A percentile compares a stretch with the other conserved stretches of the same genome.
phyloP scores from a whole-genome alignment of 2,329 filamentous ascomycete species.

The Trichophaea hybrida region DNA sequence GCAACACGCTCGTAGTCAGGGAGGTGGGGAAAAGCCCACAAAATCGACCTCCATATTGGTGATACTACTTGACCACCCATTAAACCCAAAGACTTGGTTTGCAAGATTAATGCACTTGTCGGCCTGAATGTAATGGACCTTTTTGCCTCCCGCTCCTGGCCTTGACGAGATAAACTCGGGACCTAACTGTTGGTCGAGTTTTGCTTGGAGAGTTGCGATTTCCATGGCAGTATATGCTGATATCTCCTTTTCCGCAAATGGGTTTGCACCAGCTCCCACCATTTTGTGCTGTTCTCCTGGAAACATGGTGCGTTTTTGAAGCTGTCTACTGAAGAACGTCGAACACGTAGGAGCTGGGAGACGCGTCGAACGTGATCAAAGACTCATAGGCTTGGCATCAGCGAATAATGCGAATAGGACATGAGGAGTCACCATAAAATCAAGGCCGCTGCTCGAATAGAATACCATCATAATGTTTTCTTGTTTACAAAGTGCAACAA shows the following conservation, averaged over 20 bases:
- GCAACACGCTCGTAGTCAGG: not conserved
- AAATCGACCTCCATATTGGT: constrained; percentile 92
- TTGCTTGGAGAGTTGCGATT: constrained; percentile 72
- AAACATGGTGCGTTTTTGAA: constrained; percentile 7
- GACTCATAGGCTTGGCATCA: too few relatives aligned
- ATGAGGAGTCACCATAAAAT: too few relatives aligned
- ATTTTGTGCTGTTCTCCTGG: constrained; percentile 28
- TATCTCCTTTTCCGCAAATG: constrained; percentile 63
- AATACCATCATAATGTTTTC: too few relatives aligned
- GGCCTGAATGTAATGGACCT: constrained; percentile 85
- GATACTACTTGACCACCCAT: constrained; percentile 94
- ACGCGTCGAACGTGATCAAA: too few relatives aligned
- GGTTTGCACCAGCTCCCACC: constrained; percentile 44
- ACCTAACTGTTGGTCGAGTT: constrained; percentile 82
- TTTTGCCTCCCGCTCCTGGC: constrained; percentile 65
- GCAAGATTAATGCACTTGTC: constrained; percentile 93
- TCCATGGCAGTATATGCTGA: constrained; percentile 77
- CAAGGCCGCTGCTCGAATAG: too few relatives aligned
- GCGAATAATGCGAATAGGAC: too few relatives aligned
- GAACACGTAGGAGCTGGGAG: too few relatives aligned
- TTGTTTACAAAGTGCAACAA: too few relatives aligned
- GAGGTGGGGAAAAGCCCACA: constrained; percentile 34
- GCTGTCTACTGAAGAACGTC: too few relatives aligned
- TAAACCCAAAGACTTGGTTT: constrained; percentile 92
- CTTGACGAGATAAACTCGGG: constrained; percentile 90